Base-by-base conservation (phyloP, 106 monocot genomes). In the Platanthera guangdongensis region DNA sequence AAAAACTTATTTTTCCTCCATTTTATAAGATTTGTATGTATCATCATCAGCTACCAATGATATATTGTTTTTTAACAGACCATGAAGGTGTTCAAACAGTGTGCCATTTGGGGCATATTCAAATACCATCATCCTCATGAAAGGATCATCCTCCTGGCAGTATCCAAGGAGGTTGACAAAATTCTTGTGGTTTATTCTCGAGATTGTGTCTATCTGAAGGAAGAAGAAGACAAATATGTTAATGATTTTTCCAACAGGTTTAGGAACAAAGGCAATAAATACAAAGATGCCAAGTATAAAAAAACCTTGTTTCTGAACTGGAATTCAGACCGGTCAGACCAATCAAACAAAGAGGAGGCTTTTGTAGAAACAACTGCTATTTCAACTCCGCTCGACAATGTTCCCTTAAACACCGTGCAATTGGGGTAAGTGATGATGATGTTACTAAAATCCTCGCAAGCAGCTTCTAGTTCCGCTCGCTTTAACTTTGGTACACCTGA, bases 371-470 rank as follows among this genome's bases (percentile, higher is more conserved):
- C 86, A 64, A 94, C 99, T 19, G 89, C 83, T 75, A 99, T 92
- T 76, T 99, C 99, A 53, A 99, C 92, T 51, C 99, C 99, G 72
- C 83, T 92, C 18, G 99, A 99, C 70, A 99, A 77, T 71, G 89
- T 99, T 68, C 99, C 99, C 72, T 99, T 99, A 74, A 82, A 99
- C 21, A 99, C 75, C 32, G 82, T 99, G 84, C 64, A 92, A 12
- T 87, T 75, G 22, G 87, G 82, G 76, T 54, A 84, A 25, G 76
- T 81, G 46, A 65, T 51, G 12, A 99, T 77, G 30, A 99, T 90
- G 78, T 99, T 99, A 82, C 94, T 99, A 64, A 99, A 99, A 80
- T 92, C 99, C 83, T 99, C 99, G 60, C 99, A 99, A 71, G 99
- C 99, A 52, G 83, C 80, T 82, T 87, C 88, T 45, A 99, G 78